phyloP scores from a whole-genome alignment of 352 stramenopile genomes.

The Phytophthora cactorum region DNA sequence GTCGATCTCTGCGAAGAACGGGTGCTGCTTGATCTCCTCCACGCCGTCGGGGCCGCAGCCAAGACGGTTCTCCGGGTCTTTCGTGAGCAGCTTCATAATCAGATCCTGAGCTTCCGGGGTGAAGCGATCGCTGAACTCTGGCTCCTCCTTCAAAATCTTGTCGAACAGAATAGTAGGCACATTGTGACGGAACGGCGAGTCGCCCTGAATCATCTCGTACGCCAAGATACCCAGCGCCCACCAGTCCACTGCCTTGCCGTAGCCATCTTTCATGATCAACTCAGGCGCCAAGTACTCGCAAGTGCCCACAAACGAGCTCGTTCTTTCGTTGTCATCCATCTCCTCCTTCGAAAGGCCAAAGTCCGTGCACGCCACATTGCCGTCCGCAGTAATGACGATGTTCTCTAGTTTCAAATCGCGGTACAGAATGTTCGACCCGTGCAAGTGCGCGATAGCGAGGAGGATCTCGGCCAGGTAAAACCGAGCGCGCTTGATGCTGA shows the following conservation, averaged over 20 bases:
- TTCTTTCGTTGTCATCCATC: slow-evolving; percentile 71
- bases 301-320: slow-evolving; percentile 76
- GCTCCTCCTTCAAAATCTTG: slow-evolving; percentile 81
- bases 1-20: slow-evolving; percentile 77
- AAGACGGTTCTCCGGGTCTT: slow-evolving; percentile 58
- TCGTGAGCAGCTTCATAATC: slow-evolving; percentile 63
- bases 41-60: slow-evolving; percentile 64
- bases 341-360: slow-evolving; percentile 81
- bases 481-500: slow-evolving; percentile 74
- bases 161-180: slow-evolving; percentile 74
- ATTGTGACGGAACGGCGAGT: slow-evolving; percentile 77
- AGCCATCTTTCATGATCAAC: slow-evolving; percentile 74
- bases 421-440: slow-evolving; percentile 73
- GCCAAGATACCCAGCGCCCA: slow-evolving; percentile 80
- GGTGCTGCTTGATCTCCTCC: slow-evolving; percentile 76
- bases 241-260: slow-evolving; percentile 77
- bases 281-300: slow-evolving; percentile 79
- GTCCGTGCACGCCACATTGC: slow-evolving; percentile 74
- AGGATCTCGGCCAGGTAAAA: slow-evolving; percentile 78
- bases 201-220: slow-evolving; percentile 80
- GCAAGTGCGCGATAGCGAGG: slow-evolving; percentile 68
- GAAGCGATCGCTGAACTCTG: slow-evolving; percentile 73
- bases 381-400: slow-evolving; percentile 74
- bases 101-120: slow-evolving; percentile 70
- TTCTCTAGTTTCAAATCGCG: slow-evolving; percentile 82